phyloP scores from a whole-genome alignment of 1,284 basidiomycete genomes.

The Clitocybe nebularis region DNA sequence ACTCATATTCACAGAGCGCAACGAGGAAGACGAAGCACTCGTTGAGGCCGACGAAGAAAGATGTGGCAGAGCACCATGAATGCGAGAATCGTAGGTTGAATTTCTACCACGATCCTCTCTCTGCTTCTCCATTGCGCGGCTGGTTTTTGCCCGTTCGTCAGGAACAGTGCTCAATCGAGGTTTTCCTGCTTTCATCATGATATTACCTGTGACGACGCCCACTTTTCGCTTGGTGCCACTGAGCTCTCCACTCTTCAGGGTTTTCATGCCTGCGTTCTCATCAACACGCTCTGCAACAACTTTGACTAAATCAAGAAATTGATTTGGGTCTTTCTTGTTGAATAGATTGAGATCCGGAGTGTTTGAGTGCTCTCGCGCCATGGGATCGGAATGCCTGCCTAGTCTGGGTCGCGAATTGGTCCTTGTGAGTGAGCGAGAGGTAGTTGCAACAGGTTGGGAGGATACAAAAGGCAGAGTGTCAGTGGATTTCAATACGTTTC shows the following conservation, averaged over 20 bases:
- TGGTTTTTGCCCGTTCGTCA: neutral
- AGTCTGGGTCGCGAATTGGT: slow-evolving; percentile 15
- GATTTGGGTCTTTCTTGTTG: slow-evolving; percentile 17
- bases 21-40: slow-evolving; percentile 4
- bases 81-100: neutral
- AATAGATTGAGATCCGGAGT: slow-evolving; percentile 13
- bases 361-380: slow-evolving; percentile 1
- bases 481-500: too few species aligned
- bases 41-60: slow-evolving; percentile 3
- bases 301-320: slow-evolving; percentile 25
- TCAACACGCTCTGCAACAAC: slow-evolving; percentile 25
- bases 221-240: slow-evolving; percentile 9
- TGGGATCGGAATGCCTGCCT: slow-evolving; percentile 14
- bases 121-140: neutral
- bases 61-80: neutral
- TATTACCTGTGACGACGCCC: neutral
- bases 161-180: neutral
- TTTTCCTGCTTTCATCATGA: neutral
- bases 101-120: slow-evolving; percentile 1
- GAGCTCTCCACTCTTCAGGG: slow-evolving; percentile 3
- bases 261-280: slow-evolving; percentile 19
- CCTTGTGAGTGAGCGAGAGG: slow-evolving; percentile 3
- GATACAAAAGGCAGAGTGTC: neutral
- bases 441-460: neutral
- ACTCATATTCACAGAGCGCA: slow-evolving; percentile 1